These are phyloP conservation scores for Fonsecaea pugnacius DNA, from an alignment of 2,329 filamentous ascomycete species.

Conservation along the genomic window DNA sequence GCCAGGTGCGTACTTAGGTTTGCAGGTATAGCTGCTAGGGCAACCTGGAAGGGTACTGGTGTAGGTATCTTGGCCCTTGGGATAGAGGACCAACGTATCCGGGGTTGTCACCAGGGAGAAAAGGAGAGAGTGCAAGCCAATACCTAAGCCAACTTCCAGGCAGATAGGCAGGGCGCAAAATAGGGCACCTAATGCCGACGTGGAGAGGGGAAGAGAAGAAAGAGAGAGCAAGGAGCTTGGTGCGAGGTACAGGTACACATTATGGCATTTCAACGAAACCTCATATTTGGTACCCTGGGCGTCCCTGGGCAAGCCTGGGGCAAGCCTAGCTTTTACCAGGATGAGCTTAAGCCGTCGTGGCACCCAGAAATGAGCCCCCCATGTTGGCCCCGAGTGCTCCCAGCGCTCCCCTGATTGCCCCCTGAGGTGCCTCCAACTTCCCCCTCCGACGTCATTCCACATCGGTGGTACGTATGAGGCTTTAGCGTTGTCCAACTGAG, in stretches of 20 bases:
- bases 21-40: neutral
- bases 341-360: neutral
- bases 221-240: neutral
- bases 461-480: constrained; percentile 1
- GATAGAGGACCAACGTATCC: neutral
- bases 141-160: neutral
- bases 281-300: neutral
- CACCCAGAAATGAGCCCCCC: neutral
- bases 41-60: too few species aligned
- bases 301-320: neutral
- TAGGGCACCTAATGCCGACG: neutral
- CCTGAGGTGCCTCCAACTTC: neutral
- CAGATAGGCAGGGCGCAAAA: neutral
- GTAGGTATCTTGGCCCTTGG: too few species aligned
- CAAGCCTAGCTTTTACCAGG: neutral
- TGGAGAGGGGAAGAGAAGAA: neutral
- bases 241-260: neutral
- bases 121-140: neutral
- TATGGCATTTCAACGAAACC: constrained; percentile 4
- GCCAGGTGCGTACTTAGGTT: neutral
- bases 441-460: constrained; percentile 1
- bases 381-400: neutral
- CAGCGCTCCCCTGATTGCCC: neutral
- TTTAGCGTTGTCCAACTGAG: neutral
- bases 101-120: neutral